A percentile compares a stretch with the other conserved stretches of the same genome.
Conservation (phyloP, 73 alveolate species). For the Halteria grandinella region DNA sequence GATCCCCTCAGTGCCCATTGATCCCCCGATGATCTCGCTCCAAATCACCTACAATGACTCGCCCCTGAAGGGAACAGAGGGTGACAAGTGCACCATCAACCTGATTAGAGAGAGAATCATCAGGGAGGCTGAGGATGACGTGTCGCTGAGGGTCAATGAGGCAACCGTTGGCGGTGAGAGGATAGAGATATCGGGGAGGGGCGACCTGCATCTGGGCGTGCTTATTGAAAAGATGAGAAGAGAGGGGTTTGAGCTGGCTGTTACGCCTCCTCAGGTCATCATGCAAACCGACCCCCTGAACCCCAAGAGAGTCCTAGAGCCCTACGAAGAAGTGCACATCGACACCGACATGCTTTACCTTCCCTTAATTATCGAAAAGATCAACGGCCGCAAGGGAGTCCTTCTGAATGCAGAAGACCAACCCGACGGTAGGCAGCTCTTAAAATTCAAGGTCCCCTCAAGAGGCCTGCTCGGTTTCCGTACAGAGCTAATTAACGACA, state of each 20-base stretch:
- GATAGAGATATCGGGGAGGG: conserved; percentile 84
- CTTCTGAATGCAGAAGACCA: conserved; percentile 38
- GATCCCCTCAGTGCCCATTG: conserved; percentile 83
- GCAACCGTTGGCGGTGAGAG: conserved; percentile 53
- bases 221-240: conserved; percentile 89
- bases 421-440: conserved; percentile 58
- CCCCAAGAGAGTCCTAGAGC: conserved; percentile 74
- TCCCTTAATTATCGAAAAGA: conserved; percentile 69
- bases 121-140: conserved; percentile 84
- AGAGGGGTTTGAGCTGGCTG: conserved; percentile 91
- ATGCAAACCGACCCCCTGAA: conserved; percentile 61
- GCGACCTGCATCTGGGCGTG: conserved; percentile 87
- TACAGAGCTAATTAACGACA: conserved; percentile 73
- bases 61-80: conserved; percentile 87
- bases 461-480: conserved; percentile 90
- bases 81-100: conserved; percentile 67
- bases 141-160: conserved; percentile 67
- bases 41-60: conserved; percentile 73
- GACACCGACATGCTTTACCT: conserved; percentile 71
- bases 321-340: conserved; percentile 81
- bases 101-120: conserved; percentile 75
- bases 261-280: conserved; percentile 83
- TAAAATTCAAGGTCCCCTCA: conserved; percentile 81
- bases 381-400: conserved; percentile 76
- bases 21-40: conserved; percentile 84